Evolutionary conservation across 768 basidiomycete species (phyloP).

Genomic region (Sporobolomyces roseus): DNA sequence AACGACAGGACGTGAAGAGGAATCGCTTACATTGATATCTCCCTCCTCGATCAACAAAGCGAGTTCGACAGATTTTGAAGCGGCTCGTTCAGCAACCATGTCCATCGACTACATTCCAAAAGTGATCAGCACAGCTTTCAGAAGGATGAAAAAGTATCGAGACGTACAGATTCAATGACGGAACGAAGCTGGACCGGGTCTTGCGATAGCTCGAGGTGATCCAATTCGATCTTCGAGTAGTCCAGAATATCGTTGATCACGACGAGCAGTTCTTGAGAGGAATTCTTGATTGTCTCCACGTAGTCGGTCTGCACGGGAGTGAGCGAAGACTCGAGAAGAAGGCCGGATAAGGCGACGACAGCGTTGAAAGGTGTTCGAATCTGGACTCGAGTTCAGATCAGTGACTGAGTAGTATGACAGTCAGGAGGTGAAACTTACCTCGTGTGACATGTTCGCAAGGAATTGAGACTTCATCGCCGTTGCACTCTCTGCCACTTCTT

Average conservation of each 20-base stretch:
- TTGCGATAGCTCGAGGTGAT: constrained; percentile 31
- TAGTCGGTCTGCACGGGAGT: constrained; percentile 39
- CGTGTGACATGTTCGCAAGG: constrained; percentile 40
- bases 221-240: constrained; percentile 36
- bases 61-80: constrained; percentile 35
- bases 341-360: constrained; percentile 27
- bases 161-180: constrained; percentile 31
- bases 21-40: constrained; percentile 23
- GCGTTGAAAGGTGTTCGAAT: constrained; percentile 42
- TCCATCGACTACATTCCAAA: no score
- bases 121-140: no score
- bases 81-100: constrained; percentile 39
- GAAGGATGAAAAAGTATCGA: no score
- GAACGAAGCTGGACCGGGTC: constrained; percentile 25
- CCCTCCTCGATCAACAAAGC: constrained; percentile 36
- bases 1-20: not conserved
- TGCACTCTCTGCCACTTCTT: constrained; percentile 38
- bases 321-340: constrained; percentile 37
- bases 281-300: constrained; percentile 41
- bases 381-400: not conserved
- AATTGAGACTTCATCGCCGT: constrained; percentile 38
- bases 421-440: not conserved
- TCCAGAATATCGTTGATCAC: constrained; percentile 41
- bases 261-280: constrained; percentile 35
- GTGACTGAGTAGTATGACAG: not conserved